Evolutionary conservation across 2,329 filamentous ascomycete species (phyloP), one percentile per base, ranked within the genome.

Genomic region (Colletotrichum sp.): DNA sequence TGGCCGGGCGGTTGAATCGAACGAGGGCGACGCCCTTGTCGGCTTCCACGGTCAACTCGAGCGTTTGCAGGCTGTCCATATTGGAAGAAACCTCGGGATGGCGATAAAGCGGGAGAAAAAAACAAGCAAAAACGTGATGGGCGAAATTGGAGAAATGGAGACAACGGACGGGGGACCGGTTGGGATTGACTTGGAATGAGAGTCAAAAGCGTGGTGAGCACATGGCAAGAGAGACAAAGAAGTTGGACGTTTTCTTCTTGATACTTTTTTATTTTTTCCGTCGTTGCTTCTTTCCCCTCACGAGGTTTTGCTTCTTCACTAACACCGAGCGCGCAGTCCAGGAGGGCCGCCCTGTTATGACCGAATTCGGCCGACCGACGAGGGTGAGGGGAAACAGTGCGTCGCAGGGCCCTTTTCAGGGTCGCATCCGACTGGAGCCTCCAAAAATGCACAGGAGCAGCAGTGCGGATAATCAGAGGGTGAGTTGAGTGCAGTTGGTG

Each of bases 1-100:
- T 92, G 61, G 86, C 84, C 3, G 89, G 90, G 4, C 91, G 86
- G 82, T 90, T 52, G 48, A 78, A 77, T 12, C 68, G 75, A 28
- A 77, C 57, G 26, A 78, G 43, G 30, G 75, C 75, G 32, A 73
- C 72, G 34, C 69, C 72, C 64, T 76, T 77, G 13, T 67, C 65
- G 36, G 55, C 67, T n/a, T 77, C 71, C 12, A 75, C 48, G 9
- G 67, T 59, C 21, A 78, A 39, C 24, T 69, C 55, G 63, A 78
- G 64, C 21, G 75, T 77, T 7, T 68, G 48, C 12, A 78, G 69
- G 32, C 26, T 67, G 43, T 76, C 71, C 78, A 78, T 79, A 13
- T 39, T 26, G 32, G 32, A 28, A 59, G 28, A 43, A 57, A 36
- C 7, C 28, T 24, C 12, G 34, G 26, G 30, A 55, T 21, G 32